phyloP scores from a whole-genome alignment of 176 grass and related monocot species.

The Bothriochloa decipiens region DNA sequence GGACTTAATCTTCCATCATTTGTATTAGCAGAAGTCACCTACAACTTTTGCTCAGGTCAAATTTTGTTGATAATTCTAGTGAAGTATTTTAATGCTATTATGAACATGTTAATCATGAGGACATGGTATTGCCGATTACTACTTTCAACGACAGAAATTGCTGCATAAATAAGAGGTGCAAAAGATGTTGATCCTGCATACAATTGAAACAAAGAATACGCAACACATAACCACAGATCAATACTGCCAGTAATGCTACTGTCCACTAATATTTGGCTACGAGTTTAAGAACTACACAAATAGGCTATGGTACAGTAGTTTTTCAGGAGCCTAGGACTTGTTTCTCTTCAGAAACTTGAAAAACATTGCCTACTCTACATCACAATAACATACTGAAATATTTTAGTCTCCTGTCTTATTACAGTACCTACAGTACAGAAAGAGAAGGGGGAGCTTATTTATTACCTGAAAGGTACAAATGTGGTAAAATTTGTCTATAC shows the following conservation, averaged over 20 bases:
- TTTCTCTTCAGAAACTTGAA: neutral
- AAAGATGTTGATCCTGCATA: conserved; percentile 86
- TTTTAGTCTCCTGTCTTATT: neutral
- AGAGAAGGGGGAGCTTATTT: neutral
- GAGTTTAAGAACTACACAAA: neutral
- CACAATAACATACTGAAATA: neutral
- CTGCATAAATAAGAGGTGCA: conserved; percentile 76
- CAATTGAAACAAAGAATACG: conserved; percentile 38
- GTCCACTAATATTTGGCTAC: neutral
- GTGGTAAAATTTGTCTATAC: conserved; percentile 75
- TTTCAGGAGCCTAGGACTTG: neutral
- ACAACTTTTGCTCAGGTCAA: conserved; percentile 51
- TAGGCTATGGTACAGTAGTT: conserved; percentile 1
- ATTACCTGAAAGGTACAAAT: conserved; percentile 89
- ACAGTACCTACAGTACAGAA: neutral
- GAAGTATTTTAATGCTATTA: conserved; percentile 31
- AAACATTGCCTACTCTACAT: conserved; percentile 1
- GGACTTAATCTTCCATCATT: conserved; percentile 68
- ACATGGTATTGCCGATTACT: conserved; percentile 94
- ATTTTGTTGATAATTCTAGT: conserved; percentile 7
- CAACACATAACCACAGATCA: conserved; percentile 8
- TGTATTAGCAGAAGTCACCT: conserved; percentile 56
- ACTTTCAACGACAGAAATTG: conserved; percentile 76
- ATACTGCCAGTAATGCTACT: conserved; percentile 8
- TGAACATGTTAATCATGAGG: conserved; percentile 65